Evolutionary conservation across 768 basidiomycete species (phyloP), one percentile per base, ranked within the genome.

Genomic region (Boletellus ananiceps): DNA sequence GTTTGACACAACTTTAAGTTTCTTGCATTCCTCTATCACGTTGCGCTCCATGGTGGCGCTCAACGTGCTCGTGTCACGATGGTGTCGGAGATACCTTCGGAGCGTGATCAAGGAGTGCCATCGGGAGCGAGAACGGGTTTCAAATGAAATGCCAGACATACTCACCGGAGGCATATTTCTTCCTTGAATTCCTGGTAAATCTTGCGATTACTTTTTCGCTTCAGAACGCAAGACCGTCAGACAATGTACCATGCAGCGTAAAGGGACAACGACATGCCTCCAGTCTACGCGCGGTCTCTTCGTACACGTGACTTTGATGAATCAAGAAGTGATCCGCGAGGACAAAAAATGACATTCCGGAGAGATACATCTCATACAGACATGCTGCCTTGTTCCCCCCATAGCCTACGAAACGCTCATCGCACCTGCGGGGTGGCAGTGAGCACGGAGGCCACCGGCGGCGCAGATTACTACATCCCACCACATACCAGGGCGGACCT

Each of bases 341-440:
- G 23, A 94, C 88, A 62, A 84, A 89, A 67, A 82, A 93, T 19
- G 83, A 83, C 34, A 92, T 78, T 3, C 92, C 92, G 12, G 88
- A 83, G 7, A 94, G 72, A 69, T 90, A 91, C 81, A 94, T 88
- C 65, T 92, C 92, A 62, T 86, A 93, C 33, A 93, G 74, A 62
- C 92, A 93, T 9, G 93, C 91, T 2, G 92, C 92, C 66, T 94
- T 94, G 73, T 94, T 94, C 2, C 83, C 89, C 4, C 92, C 92
- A 64, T 93, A 93, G 2, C 92, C 92, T 40, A 92, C 77, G 60
- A 94, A 94, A 31, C 90, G 80, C 63, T 93, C 90, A 58, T 93
- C 90, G 59, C 91, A 93, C 89, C 89, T 91, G 32, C 7, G 7
- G n/a, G 23, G 51, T 37, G 18, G 44, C 11, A n/a, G 18, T 14